Base-by-base conservation (phyloP, 2,329 filamentous ascomycete genomes). In the Hymenoscyphus fraxineus region DNA sequence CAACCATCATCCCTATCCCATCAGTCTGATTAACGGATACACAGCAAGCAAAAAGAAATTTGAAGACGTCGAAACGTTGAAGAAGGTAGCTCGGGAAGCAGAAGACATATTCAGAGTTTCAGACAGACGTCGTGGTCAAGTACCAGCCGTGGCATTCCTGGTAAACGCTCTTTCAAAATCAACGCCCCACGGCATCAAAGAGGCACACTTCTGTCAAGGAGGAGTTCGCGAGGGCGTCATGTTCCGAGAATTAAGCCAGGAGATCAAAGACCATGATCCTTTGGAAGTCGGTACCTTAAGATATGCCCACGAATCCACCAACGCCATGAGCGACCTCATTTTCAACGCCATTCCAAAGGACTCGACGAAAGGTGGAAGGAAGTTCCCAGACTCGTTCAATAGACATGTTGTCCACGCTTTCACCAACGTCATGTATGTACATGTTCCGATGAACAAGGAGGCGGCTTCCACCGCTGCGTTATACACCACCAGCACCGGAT, bases 1-100 rank as follows among this genome's bases (percentile, higher is more conserved):
- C 35, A 35, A 35, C 35, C 35, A 35, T 19, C 76, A 78, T 16
- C 87, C 87, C 0, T 91, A 90, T 71, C 88, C 88, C 0, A 87
- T 91, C 22, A 86, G 88, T 1, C 85, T 90, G 65, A 90, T 91
- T 78, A 91, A 91, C 69, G 88, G 88, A 1, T 90, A 65, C 58
- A 67, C 63, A 39, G 69, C 69, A 31, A 44, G 47, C 39, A 67
- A 67, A 58, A 54, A 64, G 27, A 63, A 67, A 31, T 71, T 71
- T 39, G 64, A 67, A 44, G 68, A 71, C 62, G 66, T 68, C 27
- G 69, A 71, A 63, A 67, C 44, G 13, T 38, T 71, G n/a, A 76
- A 78, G 67, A 70, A 75, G 66, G 73, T 77, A 59, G 70, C 76
- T 4, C 71, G 70, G 5, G 74, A 74, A 4, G 76, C 78, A 47